Conservation (phyloP, 179 eudicot species). For the Silene coronaria region DNA sequence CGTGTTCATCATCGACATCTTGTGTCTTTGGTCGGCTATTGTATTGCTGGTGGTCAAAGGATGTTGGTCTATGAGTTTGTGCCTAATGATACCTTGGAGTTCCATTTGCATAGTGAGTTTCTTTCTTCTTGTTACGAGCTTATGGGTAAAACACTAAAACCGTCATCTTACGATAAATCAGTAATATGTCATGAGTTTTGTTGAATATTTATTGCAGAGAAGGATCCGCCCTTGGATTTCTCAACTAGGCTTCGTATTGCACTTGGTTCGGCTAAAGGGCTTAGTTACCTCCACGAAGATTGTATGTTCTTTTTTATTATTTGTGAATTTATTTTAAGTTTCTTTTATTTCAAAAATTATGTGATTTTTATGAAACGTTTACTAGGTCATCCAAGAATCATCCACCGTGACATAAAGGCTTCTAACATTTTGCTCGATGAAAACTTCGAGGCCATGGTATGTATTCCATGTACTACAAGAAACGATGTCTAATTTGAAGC, state of each 20-base stretch:
- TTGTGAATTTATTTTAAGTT: no score
- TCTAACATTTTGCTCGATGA: constrained; percentile 86
- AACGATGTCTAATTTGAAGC: background rate
- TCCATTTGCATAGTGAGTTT: constrained; percentile 74
- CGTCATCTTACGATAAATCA: no score
- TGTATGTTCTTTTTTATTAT: constrained; percentile 44
- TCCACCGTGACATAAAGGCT: constrained; percentile 94
- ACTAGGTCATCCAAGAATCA: constrained; percentile 83
- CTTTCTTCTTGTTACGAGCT: background rate
- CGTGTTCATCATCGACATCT: constrained; percentile 94
- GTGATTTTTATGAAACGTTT: background rate
- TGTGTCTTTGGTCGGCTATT: constrained; percentile 87
- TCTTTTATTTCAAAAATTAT: no score
- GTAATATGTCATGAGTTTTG: background rate
- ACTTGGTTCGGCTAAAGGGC: constrained; percentile 89
- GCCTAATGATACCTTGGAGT: constrained; percentile 72
- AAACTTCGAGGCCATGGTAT: constrained; percentile 78
- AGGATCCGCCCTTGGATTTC: constrained; percentile 60
- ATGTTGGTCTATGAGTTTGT: constrained; percentile 90
- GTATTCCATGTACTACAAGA: background rate
- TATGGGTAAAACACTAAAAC: background rate
- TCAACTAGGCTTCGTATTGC: constrained; percentile 70
- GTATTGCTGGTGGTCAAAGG: constrained; percentile 62
- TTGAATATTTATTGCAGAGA: constrained; percentile 33
- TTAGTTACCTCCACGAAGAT: constrained; percentile 90